These are phyloP conservation scores for Xylaria nigripes DNA, from an alignment of 495 filamentous ascomycete species.

Conservation along the genomic window DNA sequence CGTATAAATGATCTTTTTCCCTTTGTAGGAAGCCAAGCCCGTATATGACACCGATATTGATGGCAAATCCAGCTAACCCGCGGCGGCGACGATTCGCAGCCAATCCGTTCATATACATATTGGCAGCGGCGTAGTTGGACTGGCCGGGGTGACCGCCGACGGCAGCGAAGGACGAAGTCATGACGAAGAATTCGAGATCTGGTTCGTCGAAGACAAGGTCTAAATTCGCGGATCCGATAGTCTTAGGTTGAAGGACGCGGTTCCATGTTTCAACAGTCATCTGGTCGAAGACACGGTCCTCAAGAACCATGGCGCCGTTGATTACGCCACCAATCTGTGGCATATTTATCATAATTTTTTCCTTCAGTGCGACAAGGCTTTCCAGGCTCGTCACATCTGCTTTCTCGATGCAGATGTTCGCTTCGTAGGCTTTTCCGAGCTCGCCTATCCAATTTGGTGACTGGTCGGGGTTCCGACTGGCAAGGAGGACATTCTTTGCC, in stretches of 20 bases:
- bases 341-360: constrained; percentile 15
- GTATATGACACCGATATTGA: constrained; percentile 51
- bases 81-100: constrained; percentile 28
- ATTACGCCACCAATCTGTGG: constrained; percentile 40
- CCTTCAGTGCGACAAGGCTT: constrained; percentile 23
- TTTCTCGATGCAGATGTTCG: constrained; percentile 25
- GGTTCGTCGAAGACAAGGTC: constrained; percentile 23
- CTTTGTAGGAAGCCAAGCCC: constrained; percentile 50
- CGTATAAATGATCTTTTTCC: constrained; percentile 35
- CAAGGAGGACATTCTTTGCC: constrained; percentile 45
- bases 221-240: constrained; percentile 35
- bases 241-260: constrained; percentile 37
- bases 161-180: constrained; percentile 42
- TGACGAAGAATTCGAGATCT: constrained; percentile 41
- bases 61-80: constrained; percentile 33
- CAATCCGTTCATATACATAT: constrained; percentile 47
- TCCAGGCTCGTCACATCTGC: constrained; percentile 30
- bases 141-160: constrained; percentile 42
- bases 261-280: constrained; percentile 37
- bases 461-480: constrained; percentile 48
- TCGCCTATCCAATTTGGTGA: constrained; percentile 38
- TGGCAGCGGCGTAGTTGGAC: constrained; percentile 49
- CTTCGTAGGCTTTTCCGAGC: constrained; percentile 23
- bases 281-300: constrained; percentile 39
- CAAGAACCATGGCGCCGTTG: constrained; percentile 49